Base-by-base conservation (phyloP, 257 asterid genomes). In the Nemophila menziesii region DNA sequence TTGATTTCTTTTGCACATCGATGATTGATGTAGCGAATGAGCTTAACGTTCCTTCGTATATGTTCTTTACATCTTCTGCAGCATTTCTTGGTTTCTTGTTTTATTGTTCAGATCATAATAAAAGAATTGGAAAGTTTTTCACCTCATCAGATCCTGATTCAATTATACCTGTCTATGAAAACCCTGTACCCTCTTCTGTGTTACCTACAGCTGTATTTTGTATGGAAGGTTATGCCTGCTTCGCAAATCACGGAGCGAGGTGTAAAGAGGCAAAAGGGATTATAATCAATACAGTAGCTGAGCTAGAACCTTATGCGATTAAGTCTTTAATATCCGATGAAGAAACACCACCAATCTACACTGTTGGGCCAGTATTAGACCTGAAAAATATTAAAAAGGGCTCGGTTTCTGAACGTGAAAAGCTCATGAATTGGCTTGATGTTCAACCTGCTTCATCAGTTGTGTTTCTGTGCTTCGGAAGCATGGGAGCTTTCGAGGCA, bases 381-480 rank as follows among this genome's bases (percentile, higher is more conserved):
- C 61, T 39, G 9, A 41, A 15, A 50, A 27, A 51, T 51, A 34
- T 40, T 45, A 22, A 34, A 24, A 19, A 36, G 45, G 61, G 53
- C 13, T 46, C 34, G 34, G 21, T 43, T 15, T 38, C 33, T 21
- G 53, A 49, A 18, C 46, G 27, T 17, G 61, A 55, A 46, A 38
- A 36, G 33, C 33, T 55, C 1, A 46, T 55, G 54, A 46, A 55
- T 24, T 55, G 61, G 61, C 61, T 55, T 23, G 54, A 55, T 11
- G 43, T 37, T 22, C 61, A 55, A 41, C 47, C 34, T 13, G 19
- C 22, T 22, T 46, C 54, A 23, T 46, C 61, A 24, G 61, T 46
- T 10, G 14, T 46, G 41, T 55, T 55, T 23, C 51, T 55, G 27
- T 45, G 54, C 14, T 46, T 39, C 15, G 61, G 61, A 1, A 55